Evolutionary conservation across 192 early-diverging fungal species (phyloP).

Genomic region (Backusella circina): DNA sequence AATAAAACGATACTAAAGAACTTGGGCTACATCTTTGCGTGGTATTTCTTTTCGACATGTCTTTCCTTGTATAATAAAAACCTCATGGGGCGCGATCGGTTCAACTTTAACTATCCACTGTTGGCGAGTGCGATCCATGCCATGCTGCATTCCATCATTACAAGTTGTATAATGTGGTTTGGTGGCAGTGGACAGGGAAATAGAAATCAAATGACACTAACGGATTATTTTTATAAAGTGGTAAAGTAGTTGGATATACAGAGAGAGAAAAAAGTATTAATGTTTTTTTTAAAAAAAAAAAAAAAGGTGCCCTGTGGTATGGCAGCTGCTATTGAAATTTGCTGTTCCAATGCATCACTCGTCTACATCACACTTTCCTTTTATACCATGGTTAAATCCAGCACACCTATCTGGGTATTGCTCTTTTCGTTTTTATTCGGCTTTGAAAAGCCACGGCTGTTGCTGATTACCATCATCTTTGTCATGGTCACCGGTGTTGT

Average conservation of each 20-base stretch:
- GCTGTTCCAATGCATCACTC: conserved; percentile 75
- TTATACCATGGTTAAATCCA: conserved; percentile 78
- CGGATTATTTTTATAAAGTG: conserved; percentile 33
- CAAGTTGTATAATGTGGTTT: conserved; percentile 50
- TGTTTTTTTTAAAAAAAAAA: no score
- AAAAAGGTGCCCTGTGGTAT: conserved; percentile 48
- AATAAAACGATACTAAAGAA: conserved; percentile 24
- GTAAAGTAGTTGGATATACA: no score
- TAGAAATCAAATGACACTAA: conserved; percentile 18
- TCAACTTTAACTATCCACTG: conserved; percentile 74
- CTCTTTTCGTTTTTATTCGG: conserved; percentile 80
- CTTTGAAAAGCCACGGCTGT: conserved; percentile 62
- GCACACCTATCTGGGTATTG: conserved; percentile 65
- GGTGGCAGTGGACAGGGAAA: conserved; percentile 6
- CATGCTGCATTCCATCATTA: conserved; percentile 65
- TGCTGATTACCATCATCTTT: conserved; percentile 61
- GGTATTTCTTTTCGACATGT: conserved; percentile 76
- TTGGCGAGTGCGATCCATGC: conserved; percentile 79
- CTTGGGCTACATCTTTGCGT: conserved; percentile 47
- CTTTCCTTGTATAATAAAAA: conserved; percentile 85
- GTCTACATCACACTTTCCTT: conserved; percentile 82
- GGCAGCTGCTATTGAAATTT: conserved; percentile 80
- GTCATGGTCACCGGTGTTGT: conserved; percentile 75
- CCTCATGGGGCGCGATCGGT: conserved; percentile 68
- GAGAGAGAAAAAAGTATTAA: no score